Base-by-base conservation (phyloP, 768 basidiomycete species). In the Boletus huronensis region DNA sequence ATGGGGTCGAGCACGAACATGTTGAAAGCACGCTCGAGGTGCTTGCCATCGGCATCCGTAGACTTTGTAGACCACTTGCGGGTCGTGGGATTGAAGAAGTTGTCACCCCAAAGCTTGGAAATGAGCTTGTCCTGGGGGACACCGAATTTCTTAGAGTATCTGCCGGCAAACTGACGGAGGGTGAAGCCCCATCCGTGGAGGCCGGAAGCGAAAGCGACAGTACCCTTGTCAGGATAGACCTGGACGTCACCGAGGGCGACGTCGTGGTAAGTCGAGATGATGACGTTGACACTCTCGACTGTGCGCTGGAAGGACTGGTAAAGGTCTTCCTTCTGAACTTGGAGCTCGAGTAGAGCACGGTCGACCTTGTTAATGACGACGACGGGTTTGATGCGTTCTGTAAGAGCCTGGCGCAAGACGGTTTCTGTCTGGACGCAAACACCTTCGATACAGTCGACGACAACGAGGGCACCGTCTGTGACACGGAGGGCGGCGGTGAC, bases 361-460 rank as follows among this genome's bases (percentile, higher is more conserved):
- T 99, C 97, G 68, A 99, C 94, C 81, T 99, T 99, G 87, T 99
- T 99, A 79, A 99, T 97, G 77, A 98, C 85, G 67, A 98, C 86
- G 68, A 99, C 97, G 62, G 97, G 97, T 79, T 97, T 98, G 81
- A 99, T 98, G 74, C 97, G 94, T 79, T 99, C 97, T 39, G 87
- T 84, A 41, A 99, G 83, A 52, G 97, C 91, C 71, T 99, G 97
- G 64, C 97, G 93, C 54, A 99, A 84, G 53, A 99, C 97, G 16
- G 97, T 99, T 79, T 98, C 97, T 70, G 97, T 99, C 77, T 99
- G 97, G 39, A 98, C 97, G 74, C 96, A 99, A 69, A 98, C 97
- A 79, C 97, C 97, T 72, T 99, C 97, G 66, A 99, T 87, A 75
- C 94, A 97, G 75, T 99, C 97, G 69, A 99, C 97, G 73, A 99